Evolutionary conservation across 352 stramenopile species (phyloP), one percentile per base, ranked within the genome.

Genomic region (Pythium sukuiense): DNA sequence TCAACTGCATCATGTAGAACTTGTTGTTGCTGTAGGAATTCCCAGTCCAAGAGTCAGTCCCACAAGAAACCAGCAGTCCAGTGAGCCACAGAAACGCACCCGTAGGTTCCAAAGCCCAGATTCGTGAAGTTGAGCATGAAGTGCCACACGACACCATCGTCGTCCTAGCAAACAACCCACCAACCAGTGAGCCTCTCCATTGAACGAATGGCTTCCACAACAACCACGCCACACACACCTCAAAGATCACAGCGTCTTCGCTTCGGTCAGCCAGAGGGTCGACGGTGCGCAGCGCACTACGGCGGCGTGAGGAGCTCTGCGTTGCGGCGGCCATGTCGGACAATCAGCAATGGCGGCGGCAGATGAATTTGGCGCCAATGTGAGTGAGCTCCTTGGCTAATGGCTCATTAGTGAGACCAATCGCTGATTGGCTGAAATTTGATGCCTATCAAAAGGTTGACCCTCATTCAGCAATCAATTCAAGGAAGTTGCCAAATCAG

Each of bases 1-100:
- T 77, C 61, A 91, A 63, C 70, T 91, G 83, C 50, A 86, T 59
- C 79, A 81, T 83, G 75, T 91, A 91, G 41, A 87, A 91, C 63
- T 91, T 91, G 69, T 91, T 91, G 77, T 87, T 89, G 2, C 82
- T 90, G 45, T 2, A 35, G 8, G 32, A 35, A 9, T 35, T 11
- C 65, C n/a, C 55, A 45, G n/a, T 11, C 65, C n/a, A 59, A 45
- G n/a, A 64, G 6, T 53, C 54, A 41, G 35, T 7, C 49, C 26
- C 37, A 43, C 9, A 16, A 43, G 13, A 3, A 43, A 13, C 5
- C 1, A 43, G 37, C 12, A 13, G 37, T 18, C 37, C 4, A 6
- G 2, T 43, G 18, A 43, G 12, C 14, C 37, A 43, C 37, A 6
- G 37, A 43, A 43, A 41, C 30, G 29, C 54, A 89, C 79, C 81